Evolutionary conservation across 2,329 filamentous ascomycete species (phyloP).

Genomic region (Aspergillus candidus): DNA sequence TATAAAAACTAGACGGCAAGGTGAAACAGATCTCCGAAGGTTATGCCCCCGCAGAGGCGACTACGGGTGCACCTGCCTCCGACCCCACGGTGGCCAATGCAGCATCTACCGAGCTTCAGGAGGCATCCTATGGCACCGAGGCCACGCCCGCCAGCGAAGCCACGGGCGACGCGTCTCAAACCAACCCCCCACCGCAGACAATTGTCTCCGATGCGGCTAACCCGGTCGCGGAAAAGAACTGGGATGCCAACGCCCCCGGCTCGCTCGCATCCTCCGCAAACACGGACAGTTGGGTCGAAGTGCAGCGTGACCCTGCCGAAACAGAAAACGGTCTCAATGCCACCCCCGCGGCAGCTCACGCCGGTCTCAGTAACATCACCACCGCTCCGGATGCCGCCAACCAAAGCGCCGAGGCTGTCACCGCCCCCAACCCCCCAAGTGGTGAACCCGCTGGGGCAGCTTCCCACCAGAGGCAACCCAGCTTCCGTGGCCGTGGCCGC

Average conservation of each 20-base stretch:
- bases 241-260: slow-evolving; percentile 47
- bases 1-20: slow-evolving; percentile 41
- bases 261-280: slow-evolving; percentile 43
- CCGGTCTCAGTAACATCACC: slow-evolving; percentile 52
- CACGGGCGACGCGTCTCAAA: slow-evolving; percentile 9
- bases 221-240: slow-evolving; percentile 46
- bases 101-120: slow-evolving; percentile 54
- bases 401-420: slow-evolving; percentile 79
- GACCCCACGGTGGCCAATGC: slow-evolving; percentile 59
- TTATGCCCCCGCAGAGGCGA: slow-evolving; percentile 37
- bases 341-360: slow-evolving; percentile 58
- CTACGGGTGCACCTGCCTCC: slow-evolving; percentile 35
- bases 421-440: slow-evolving; percentile 38
- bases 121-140: slow-evolving; percentile 49
- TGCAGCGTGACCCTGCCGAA: slow-evolving; percentile 67
- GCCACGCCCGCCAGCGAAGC: slow-evolving; percentile 48
- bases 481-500: slow-evolving; percentile 31
- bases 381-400: slow-evolving; percentile 50
- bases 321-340: slow-evolving; percentile 61
- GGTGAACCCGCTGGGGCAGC: slow-evolving; percentile 35
- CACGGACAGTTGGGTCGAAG: slow-evolving; percentile 67
- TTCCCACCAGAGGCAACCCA: slow-evolving; percentile 30
- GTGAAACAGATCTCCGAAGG: slow-evolving; percentile 47
- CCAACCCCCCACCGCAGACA: slow-evolving; percentile 35
- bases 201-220: slow-evolving; percentile 39